phyloP scores from a whole-genome alignment of 306 rosid species.

The barrel medic (Medicago truncatula) region MtrunA17r5.0-ANR NC_053042.1:35494501-35495000 shows the following conservation, averaged over 20 bases:
- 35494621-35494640: not conserved
- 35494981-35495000: not conserved
- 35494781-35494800: too few species aligned
- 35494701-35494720: too few species aligned
- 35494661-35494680: not conserved
- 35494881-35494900: too few species aligned
- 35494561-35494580: not conserved
- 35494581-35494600: not conserved
- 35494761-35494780: too few species aligned
- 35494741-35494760: too few species aligned
- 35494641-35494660: not conserved
- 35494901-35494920: too few species aligned
- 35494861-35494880: too few species aligned
- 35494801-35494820: too few species aligned
- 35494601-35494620: not conserved
- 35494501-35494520: conserved; percentile 38
- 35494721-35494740: not conserved
- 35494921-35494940: too few species aligned
- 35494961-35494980: not conserved
- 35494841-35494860: too few species aligned
- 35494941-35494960: conserved; percentile 7
- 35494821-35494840: too few species aligned
- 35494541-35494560: conserved; percentile 43
- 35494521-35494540: conserved; percentile 55
- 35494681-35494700: not conserved